Evolutionary conservation across 495 filamentous ascomycete species (phyloP), one percentile per base, ranked within the genome.

Genomic region (Glonium stellatum): DNA sequence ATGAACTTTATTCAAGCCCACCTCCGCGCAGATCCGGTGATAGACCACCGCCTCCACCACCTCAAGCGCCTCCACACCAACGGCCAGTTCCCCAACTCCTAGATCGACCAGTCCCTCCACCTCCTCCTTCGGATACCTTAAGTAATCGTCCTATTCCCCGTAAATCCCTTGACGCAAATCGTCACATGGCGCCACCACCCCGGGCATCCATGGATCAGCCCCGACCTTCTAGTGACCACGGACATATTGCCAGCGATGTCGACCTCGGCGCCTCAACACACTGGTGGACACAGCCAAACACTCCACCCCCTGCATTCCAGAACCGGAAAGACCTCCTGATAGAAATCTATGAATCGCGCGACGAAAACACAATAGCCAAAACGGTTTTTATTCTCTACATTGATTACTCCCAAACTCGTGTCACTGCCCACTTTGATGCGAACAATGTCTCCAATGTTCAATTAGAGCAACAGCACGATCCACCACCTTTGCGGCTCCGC

Each of bases 351-450:
- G 90, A 96, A 70, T 83, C 85, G 5, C 82, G 77, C 23, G 80
- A 84, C 8, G 76, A 84, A 15, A 84, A 86, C 37, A 84, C 78
- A 0, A 75, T 95, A 23, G 84, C 83, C 0, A 91, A 91, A 62
- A 85, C 90, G 54, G 79, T 96, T 31, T 96, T 86, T 67, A 77
- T 96, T 25, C 78, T 98, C 1, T 97, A 87, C 76, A 85, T 89
- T 59, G 93, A 98, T 73, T 97, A 97, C 71, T 97, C 92, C 15
- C 93, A 97, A 70, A 97, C 92, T 0, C 76, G 96, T 60, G 82
- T 97, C 67, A 88, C 84, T 0, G 88, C 85, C 31, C 85, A 80
- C 59, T 97, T 86, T 72, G 88, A 96, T 71, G 75, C 84, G 1
- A 78, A 84, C 47, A 85, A 96, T 66, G 82, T 88, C 8, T 72